phyloP scores from a whole-genome alignment of 768 basidiomycete species.

The Leccinum variicolor region DNA sequence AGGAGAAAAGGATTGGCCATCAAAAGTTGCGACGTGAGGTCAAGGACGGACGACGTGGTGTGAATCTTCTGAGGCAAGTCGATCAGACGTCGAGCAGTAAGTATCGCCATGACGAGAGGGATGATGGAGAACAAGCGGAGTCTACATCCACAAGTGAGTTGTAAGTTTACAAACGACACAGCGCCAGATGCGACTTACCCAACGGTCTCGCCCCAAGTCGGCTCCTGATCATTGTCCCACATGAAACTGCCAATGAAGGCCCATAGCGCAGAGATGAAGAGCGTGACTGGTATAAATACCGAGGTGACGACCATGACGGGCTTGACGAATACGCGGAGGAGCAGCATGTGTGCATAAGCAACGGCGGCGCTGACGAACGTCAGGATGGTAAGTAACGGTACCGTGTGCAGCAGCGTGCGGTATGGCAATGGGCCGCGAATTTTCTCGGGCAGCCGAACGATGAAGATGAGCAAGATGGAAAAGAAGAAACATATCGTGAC shows the following conservation, averaged over 20 bases:
- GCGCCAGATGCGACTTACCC: conserved; percentile 48
- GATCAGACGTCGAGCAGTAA: conserved; percentile 70
- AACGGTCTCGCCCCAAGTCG: conserved; percentile 79
- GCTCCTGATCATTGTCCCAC: conserved; percentile 49
- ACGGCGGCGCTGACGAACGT: conserved; percentile 66
- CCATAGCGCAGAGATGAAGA: conserved; percentile 75
- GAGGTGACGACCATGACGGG: conserved; percentile 80
- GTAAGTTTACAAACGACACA: background rate
- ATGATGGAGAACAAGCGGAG: conserved; percentile 70
- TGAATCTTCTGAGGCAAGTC: conserved; percentile 71
- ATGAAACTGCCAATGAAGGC: conserved; percentile 80
- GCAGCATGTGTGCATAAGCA: conserved; percentile 71
- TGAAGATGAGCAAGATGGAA: conserved; percentile 62
- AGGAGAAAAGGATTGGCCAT: conserved; percentile 72
- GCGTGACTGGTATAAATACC: conserved; percentile 68
- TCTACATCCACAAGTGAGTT: conserved; percentile 13
- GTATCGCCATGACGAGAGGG: conserved; percentile 64
- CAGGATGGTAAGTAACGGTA: conserved; percentile 72
- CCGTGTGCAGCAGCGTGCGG: conserved; percentile 69
- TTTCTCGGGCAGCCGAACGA: conserved; percentile 42
- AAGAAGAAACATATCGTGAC: conserved; percentile 60
- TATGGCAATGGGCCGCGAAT: conserved; percentile 45
- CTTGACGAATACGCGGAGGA: conserved; percentile 77
- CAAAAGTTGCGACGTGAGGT: conserved; percentile 66
- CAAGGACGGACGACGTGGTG: conserved; percentile 54